Evolutionary conservation across 2,329 filamentous ascomycete genomes (phyloP).

Genomic region (Lachnellula subtilissima): DNA sequence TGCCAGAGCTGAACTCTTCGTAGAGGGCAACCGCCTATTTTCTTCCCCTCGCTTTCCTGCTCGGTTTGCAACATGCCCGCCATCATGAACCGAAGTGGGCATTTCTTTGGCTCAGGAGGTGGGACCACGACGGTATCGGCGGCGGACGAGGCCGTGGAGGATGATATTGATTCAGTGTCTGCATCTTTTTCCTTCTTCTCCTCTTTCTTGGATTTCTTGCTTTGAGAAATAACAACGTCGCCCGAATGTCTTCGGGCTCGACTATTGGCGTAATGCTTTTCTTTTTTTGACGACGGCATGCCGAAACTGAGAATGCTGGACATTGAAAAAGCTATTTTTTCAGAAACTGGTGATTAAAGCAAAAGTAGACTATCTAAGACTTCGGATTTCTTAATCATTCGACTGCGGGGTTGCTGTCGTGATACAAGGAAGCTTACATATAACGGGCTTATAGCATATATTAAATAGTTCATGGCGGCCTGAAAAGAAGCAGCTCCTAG

Average conservation of each 20-base stretch:
- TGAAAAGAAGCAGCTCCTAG: neutral
- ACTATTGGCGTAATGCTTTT: constrained; percentile 24
- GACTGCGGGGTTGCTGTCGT: constrained; percentile 4
- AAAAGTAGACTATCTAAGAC: neutral
- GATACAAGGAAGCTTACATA: constrained; percentile 3
- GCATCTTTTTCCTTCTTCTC: constrained; percentile 26
- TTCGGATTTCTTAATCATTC: neutral
- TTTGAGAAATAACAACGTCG: constrained; percentile 14
- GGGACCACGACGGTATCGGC: constrained; percentile 8
- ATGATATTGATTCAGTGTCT: constrained; percentile 20
- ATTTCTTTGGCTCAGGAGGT: constrained; percentile 17
- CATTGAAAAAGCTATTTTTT: constrained; percentile 2
- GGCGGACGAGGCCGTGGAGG: constrained; percentile 12
- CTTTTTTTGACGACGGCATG: constrained; percentile 25
- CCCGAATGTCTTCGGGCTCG: constrained; percentile 20
- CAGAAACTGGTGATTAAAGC: neutral
- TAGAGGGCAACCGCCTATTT: constrained; percentile 18
- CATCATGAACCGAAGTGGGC: constrained; percentile 26
- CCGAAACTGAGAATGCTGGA: constrained; percentile 10
- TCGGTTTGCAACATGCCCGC: constrained; percentile 20
- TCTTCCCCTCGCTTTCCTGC: constrained; percentile 9
- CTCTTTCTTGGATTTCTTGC: constrained; percentile 20
- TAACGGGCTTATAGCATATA: neutral
- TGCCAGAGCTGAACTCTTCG: constrained; percentile 28
- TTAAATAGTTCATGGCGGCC: constrained; percentile 1